These are phyloP conservation scores for Trametes meyenii DNA, from an alignment of 768 basidiomycete species.

Conservation along the genomic window DNA sequence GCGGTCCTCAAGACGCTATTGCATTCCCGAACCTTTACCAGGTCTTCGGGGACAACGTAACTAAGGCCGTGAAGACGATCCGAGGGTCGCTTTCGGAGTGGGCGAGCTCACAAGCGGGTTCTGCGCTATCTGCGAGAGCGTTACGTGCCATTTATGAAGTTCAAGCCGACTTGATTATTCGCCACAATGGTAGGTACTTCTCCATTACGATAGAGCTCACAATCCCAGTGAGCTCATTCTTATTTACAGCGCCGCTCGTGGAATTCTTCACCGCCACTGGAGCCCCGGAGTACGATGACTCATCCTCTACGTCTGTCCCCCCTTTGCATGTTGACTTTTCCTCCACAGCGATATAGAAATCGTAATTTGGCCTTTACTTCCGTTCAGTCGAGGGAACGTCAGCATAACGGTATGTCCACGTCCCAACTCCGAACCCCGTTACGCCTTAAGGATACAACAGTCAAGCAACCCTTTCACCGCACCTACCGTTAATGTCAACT, in stretches of 20 bases:
- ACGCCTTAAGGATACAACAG: no score
- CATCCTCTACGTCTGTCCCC: no score
- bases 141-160: constrained; percentile 45
- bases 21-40: constrained; percentile 57
- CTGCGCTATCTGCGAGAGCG: constrained; percentile 44
- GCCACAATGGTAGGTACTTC: constrained; percentile 41
- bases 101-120: constrained; percentile 47
- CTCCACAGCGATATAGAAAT: constrained; percentile 47
- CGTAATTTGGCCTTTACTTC: constrained; percentile 55
- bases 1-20: constrained; percentile 43
- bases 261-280: constrained; percentile 52
- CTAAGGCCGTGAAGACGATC: constrained; percentile 35
- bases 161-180: constrained; percentile 50
- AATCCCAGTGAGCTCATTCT: no score
- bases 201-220: background rate
- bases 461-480: constrained; percentile 49
- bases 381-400: constrained; percentile 55
- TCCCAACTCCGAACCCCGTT: no score
- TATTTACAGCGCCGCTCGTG: constrained; percentile 43
- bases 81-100: constrained; percentile 41
- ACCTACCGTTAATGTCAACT: constrained; percentile 52
- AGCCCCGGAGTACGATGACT: constrained; percentile 46
- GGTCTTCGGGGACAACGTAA: constrained; percentile 42
- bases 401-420: constrained; percentile 45
- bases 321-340: background rate